Conservation (phyloP, 2,329 filamentous ascomycete species). For the Podosphaera leucotricha region DNA sequence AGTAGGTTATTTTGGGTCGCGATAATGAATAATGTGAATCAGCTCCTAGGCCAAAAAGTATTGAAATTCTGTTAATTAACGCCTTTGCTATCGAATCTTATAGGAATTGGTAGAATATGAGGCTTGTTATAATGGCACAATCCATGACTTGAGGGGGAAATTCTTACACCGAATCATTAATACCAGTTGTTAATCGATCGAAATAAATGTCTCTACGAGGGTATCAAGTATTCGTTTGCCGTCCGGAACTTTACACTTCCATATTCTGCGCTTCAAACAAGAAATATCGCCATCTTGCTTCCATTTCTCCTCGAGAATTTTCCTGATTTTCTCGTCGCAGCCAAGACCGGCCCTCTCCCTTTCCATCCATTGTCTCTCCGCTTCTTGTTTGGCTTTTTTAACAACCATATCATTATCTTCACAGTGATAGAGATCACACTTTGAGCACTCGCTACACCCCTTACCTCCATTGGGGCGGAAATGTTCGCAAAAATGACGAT, state of each 20-base stretch:
- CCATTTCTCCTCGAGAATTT: constrained; percentile 28
- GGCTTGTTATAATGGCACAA: too few relatives aligned
- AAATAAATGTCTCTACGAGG: constrained; percentile 13
- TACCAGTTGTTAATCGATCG: not conserved
- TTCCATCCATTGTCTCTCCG: constrained; percentile 46
- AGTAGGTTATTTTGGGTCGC: too few relatives aligned
- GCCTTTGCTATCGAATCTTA: too few relatives aligned
- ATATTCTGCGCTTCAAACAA: constrained; percentile 9
- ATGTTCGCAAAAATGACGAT: constrained; percentile 88
- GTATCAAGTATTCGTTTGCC: constrained; percentile 14
- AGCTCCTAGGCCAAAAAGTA: too few relatives aligned
- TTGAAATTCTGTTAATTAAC: too few relatives aligned
- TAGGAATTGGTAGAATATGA: too few relatives aligned
- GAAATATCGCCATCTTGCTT: constrained; percentile 6
- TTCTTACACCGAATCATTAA: too few relatives aligned
- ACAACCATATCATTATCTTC: constrained; percentile 52
- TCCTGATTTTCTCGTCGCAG: constrained; percentile 31
- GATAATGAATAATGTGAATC: too few relatives aligned
- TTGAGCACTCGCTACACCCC: constrained; percentile 55
- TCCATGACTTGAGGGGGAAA: too few relatives aligned
- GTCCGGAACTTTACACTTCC: constrained; percentile 11
- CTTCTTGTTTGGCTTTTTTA: constrained; percentile 42
- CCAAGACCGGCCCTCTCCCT: constrained; percentile 34
- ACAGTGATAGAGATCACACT: constrained; percentile 49
- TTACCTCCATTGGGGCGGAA: constrained; percentile 61